Percentiles rank a stretch among this genome's conserved stretches.
These are phyloP conservation scores for Epicoccum nigrum DNA, from an alignment of 2,329 filamentous ascomycete species.

Conservation along the genomic window DNA sequence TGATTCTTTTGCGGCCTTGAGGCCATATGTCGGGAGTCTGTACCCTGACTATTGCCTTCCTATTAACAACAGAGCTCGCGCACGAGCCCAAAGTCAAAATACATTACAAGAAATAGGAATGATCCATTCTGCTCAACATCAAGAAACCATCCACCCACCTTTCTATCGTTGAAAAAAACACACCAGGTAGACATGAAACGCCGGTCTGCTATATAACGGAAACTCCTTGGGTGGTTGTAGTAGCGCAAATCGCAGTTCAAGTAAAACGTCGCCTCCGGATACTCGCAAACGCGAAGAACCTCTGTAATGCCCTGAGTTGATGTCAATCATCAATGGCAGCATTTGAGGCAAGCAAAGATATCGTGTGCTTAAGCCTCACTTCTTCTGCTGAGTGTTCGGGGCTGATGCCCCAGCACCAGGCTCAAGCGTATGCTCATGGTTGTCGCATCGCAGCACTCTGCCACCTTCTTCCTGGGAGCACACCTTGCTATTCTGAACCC, in stretches of 20 bases:
- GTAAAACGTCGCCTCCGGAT: constrained; percentile 6
- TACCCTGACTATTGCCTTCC: background rate
- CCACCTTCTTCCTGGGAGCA: constrained; percentile 81
- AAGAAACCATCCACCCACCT: constrained; percentile 5
- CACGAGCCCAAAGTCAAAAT: constrained; percentile 14
- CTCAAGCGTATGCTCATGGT: constrained; percentile 86
- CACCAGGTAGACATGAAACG: constrained; percentile 6
- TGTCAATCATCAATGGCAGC: constrained; percentile 14
- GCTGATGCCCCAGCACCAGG: constrained; percentile 55
- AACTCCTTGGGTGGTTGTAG: constrained; percentile 8
- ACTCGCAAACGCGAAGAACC: constrained; percentile 5
- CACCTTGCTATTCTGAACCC: constrained; percentile 84
- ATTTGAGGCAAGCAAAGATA: background rate
- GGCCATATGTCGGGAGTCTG: constrained; percentile 5
- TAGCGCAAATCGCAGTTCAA: constrained; percentile 3
- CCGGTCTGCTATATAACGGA: constrained; percentile 8
- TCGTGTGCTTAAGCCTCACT: constrained; percentile 28
- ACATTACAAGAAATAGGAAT: constrained; percentile 24
- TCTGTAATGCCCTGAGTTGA: constrained; percentile 8
- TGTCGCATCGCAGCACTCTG: constrained; percentile 71
- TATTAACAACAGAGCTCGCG: constrained; percentile 14
- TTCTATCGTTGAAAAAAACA: constrained; percentile 11
- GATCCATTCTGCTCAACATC: constrained; percentile 1
- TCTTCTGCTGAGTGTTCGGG: constrained; percentile 43
- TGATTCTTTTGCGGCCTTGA: constrained; percentile 5